phyloP scores from a whole-genome alignment of 352 stramenopile genomes.

The Blastocystis sp. region DNA sequence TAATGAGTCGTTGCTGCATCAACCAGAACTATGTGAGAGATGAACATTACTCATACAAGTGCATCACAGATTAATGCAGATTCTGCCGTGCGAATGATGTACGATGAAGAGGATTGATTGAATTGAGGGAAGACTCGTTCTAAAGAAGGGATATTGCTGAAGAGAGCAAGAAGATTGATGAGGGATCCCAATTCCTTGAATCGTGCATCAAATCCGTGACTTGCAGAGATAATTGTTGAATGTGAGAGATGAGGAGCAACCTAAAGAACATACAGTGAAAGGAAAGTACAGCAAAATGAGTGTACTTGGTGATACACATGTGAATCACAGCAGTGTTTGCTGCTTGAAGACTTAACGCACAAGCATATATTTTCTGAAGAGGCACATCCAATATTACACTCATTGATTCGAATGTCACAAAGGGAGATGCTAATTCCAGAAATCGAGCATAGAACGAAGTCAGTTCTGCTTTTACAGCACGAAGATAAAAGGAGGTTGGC shows the following conservation, averaged over 20 bases:
- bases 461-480: not conserved
- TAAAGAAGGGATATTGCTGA: slow-evolving; percentile 39
- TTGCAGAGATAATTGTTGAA: not conserved
- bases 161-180: slow-evolving; percentile 26
- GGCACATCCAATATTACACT: slow-evolving; percentile 34
- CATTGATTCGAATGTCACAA: slow-evolving; percentile 34
- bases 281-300: not conserved
- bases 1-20: slow-evolving; percentile 36
- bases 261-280: not conserved
- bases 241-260: not conserved
- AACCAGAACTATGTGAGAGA: not conserved
- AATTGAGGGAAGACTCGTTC: slow-evolving; percentile 21
- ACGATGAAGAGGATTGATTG: not conserved
- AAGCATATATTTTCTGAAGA: slow-evolving; percentile 23
- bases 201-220: not conserved
- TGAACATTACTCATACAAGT: not conserved
- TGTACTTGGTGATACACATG: slow-evolving; percentile 22
- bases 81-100: not conserved
- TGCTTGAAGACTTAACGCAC: slow-evolving; percentile 21
- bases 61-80: not conserved
- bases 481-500: not conserved
- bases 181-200: slow-evolving; percentile 38
- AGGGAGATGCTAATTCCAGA: slow-evolving; percentile 42
- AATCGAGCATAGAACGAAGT: slow-evolving; percentile 10
- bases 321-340: slow-evolving; percentile 32